Base-by-base conservation (phyloP, 176 grass and related monocot species). In the Tillandsia leiboldiana region DNA sequence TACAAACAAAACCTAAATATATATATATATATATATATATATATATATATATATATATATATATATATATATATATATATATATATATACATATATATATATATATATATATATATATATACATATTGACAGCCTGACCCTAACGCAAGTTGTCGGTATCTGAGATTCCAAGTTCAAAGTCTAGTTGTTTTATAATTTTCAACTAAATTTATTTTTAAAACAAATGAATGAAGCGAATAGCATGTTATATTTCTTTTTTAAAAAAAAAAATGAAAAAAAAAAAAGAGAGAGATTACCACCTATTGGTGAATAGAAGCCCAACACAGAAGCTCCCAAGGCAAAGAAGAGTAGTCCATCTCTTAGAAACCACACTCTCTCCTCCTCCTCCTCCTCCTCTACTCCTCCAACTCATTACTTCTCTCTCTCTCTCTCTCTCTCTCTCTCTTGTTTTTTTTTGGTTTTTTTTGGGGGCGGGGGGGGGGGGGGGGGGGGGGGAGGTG, bases 291-390 rank as follows among this genome's bases (percentile, higher is more conserved):
- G 62, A 62, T 73, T 17, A 9, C 48, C 15, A 75, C 73, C 73
- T 66, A 63, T 13, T 75, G 24, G 73, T 66, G 73, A 75, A 66
- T 49, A 75, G 59, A 9, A 75, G 63, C 26, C 73, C 73, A 23
- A 66, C 62, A 20, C 73, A 75, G 12, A 75, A 75, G 73, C 73
- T 75, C 63, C 73, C 73, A 9, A 75, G 63, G 23, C 73, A 75
- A 51, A 75, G 73, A 13, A 75, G 29, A 66, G 66, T 66, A 9
- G 73, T 66, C 73, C 73, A 66, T 50, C 64, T 66, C 66, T 65
- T 75, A 7, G 73, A 66, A 23, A 75, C 26, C 49, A 53, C 51
- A 17, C 62, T 63, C 49, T 66, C 73, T 15, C 59, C 62, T 22
- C 48, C 72, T 10, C 63, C 42, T 20, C 62, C 50, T 26, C 73